Percentiles rank a stretch among this genome's conserved stretches.
phyloP scores from a whole-genome alignment of 139 green algal genomes.

The Coelastrella sp. region DNA sequence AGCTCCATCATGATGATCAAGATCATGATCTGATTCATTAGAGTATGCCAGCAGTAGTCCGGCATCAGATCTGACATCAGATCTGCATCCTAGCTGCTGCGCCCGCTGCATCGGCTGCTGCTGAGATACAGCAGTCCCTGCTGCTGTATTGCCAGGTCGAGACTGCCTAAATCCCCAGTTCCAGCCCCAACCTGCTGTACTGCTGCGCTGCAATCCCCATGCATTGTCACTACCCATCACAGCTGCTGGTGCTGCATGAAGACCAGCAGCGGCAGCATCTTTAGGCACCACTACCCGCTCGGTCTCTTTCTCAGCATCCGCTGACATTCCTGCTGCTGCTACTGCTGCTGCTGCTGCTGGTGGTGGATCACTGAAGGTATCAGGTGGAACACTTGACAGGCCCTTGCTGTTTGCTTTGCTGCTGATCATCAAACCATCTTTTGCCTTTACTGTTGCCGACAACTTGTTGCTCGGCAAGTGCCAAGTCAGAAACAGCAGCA shows the following conservation, averaged over 20 bases:
- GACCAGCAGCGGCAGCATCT: neutral
- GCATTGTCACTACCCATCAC: neutral
- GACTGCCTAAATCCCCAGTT: neutral
- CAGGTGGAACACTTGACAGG: no score
- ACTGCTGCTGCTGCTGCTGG: slow-evolving; percentile 5
- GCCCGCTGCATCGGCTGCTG: slow-evolving; percentile 3
- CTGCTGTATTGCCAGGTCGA: neutral
- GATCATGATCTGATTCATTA: neutral
- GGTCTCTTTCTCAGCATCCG: no score
- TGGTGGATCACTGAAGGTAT: no score
- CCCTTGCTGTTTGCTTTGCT: no score
- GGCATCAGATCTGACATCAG: neutral
- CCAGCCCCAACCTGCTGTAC: slow-evolving; percentile 16
- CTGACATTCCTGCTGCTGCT: slow-evolving; percentile 3
- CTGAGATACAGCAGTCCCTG: neutral
- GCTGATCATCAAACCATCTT: no score
- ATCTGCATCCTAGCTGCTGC: neutral
- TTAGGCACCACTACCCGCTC: neutral
- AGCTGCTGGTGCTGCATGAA: neutral
- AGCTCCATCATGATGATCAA: neutral
- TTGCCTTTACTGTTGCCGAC: no score
- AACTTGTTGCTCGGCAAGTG: slow-evolving; percentile 39
- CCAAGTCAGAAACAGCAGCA: slow-evolving; percentile 45
- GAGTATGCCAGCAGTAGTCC: neutral
- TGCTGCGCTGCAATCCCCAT: neutral